phyloP scores from a whole-genome alignment of 2,329 filamentous ascomycete species.

The Neoascochyta sp. region DNA sequence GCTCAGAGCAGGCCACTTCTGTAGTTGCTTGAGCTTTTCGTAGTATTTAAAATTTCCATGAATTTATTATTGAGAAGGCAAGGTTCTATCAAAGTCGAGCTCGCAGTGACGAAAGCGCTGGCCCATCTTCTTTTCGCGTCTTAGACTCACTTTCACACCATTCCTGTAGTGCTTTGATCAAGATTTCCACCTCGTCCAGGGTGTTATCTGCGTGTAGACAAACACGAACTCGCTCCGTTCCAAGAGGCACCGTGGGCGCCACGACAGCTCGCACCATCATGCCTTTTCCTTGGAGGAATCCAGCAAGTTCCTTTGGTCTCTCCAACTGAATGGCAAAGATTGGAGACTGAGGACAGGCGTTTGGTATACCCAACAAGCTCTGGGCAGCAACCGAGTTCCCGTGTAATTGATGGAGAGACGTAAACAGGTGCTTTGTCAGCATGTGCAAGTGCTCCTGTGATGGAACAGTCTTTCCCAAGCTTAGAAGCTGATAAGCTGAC shows the following conservation, averaged over 20 bases:
- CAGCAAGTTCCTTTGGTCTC: constrained; percentile 26
- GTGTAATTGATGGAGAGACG: constrained; percentile 12
- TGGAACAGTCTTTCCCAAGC: constrained; percentile 14
- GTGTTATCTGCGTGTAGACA: constrained; percentile 45
- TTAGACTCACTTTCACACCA: constrained; percentile 22
- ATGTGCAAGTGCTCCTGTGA: constrained; percentile 23
- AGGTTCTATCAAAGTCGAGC: constrained; percentile 1
- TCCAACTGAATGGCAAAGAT: constrained; percentile 35
- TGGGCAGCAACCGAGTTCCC: constrained; percentile 8
- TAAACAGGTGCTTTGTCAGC: constrained; percentile 21
- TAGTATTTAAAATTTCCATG: not conserved
- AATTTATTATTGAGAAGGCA: no score
- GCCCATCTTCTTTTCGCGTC: not conserved
- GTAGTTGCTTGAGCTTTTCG: constrained; percentile 1
- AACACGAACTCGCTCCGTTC: constrained; percentile 40
- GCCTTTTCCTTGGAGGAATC: constrained; percentile 22
- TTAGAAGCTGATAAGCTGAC: constrained; percentile 29
- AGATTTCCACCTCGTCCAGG: constrained; percentile 29
- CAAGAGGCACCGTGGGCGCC: constrained; percentile 42
- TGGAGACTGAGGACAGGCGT: constrained; percentile 24
- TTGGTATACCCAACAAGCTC: constrained; percentile 19
- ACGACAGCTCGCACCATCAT: constrained; percentile 40
- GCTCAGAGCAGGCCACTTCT: constrained; percentile 7
- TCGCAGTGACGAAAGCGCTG: not conserved
- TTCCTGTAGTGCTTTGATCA: constrained; percentile 28